These are phyloP conservation scores for Candida rishiriensis DNA, from an alignment of 805 yeast genomes.

Conservation along the genomic window DNA sequence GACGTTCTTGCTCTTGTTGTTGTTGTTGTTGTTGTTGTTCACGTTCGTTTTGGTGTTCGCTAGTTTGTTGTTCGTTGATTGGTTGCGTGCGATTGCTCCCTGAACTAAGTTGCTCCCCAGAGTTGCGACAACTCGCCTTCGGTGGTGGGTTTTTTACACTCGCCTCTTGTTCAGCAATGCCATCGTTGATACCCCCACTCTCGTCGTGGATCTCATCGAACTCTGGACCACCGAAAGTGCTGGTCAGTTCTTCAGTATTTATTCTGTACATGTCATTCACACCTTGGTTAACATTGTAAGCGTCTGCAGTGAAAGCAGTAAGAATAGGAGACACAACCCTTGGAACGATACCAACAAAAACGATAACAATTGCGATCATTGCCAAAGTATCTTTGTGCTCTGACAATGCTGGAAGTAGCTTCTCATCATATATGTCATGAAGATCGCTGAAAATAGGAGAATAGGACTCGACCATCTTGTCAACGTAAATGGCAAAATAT, in stretches of 20 bases:
- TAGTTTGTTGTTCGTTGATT: slow-evolving; percentile 3
- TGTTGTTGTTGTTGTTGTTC: slow-evolving; percentile 5
- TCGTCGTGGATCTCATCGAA: slow-evolving; percentile 19
- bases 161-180: slow-evolving; percentile 16
- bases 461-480: slow-evolving; percentile 8
- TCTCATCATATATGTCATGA: slow-evolving; percentile 7
- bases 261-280: slow-evolving; percentile 23
- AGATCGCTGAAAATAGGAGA: slow-evolving; percentile 16
- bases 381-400: slow-evolving; percentile 15
- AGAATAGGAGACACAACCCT: slow-evolving; percentile 9
- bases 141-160: not conserved
- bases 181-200: slow-evolving; percentile 23
- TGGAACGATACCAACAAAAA: slow-evolving; percentile 11
- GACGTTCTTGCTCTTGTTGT: slow-evolving; percentile 7
- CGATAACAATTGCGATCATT: slow-evolving; percentile 8
- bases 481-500: slow-evolving; percentile 9
- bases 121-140: slow-evolving; percentile 8
- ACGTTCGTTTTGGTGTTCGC: slow-evolving; percentile 10
- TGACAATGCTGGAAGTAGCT: slow-evolving; percentile 8
- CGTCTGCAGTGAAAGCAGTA: slow-evolving; percentile 19
- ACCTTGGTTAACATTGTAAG: slow-evolving; percentile 19
- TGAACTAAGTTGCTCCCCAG: slow-evolving; percentile 7
- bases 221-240: slow-evolving; percentile 13
- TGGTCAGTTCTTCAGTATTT: slow-evolving; percentile 8
- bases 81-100: slow-evolving; percentile 19